Evolutionary conservation across 129 eudicot species (phyloP).

Genomic region (Centrapalus pauciflorus): DNA sequence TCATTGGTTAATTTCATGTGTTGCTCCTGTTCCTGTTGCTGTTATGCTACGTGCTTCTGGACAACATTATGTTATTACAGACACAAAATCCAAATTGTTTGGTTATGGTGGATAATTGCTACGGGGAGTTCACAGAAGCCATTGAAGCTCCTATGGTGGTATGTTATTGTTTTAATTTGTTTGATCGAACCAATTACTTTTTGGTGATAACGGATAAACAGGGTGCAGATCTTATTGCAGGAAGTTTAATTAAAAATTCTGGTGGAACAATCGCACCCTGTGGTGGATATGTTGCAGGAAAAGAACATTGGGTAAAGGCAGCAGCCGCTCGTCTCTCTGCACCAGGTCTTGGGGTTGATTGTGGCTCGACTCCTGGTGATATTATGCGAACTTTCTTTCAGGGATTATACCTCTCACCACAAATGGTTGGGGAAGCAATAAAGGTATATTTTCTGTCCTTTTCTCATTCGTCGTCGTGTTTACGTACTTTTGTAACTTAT

Average conservation of each 20-base stretch:
- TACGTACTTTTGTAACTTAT: background rate
- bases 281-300: conserved; percentile 98
- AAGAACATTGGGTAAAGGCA: conserved; percentile 79
- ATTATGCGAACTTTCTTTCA: conserved; percentile 85
- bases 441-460: conserved; percentile 44
- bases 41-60: background rate
- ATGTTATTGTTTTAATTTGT: conserved; percentile 9
- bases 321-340: conserved; percentile 99
- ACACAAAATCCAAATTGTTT: conserved; percentile 77
- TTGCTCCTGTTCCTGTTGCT: too few relatives aligned
- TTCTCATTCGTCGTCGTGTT: too few relatives aligned
- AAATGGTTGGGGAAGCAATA: conserved; percentile 98
- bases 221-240: conserved; percentile 99
- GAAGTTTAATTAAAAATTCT: conserved; percentile 90
- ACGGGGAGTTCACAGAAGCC: conserved; percentile 90
- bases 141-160: conserved; percentile 99
- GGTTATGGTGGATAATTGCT: conserved; percentile 98
- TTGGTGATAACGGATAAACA: conserved; percentile 32
- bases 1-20: too few relatives aligned
- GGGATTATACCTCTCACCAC: conserved; percentile 92
- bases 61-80: conserved; percentile 35
- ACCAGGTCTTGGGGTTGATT: conserved; percentile 93
- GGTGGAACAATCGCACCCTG: conserved; percentile 99
- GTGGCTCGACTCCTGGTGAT: conserved; percentile 97
- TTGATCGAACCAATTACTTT: background rate